phyloP scores from a whole-genome alignment of 2,329 filamentous ascomycete species.

The Fusarium sp. region DNA sequence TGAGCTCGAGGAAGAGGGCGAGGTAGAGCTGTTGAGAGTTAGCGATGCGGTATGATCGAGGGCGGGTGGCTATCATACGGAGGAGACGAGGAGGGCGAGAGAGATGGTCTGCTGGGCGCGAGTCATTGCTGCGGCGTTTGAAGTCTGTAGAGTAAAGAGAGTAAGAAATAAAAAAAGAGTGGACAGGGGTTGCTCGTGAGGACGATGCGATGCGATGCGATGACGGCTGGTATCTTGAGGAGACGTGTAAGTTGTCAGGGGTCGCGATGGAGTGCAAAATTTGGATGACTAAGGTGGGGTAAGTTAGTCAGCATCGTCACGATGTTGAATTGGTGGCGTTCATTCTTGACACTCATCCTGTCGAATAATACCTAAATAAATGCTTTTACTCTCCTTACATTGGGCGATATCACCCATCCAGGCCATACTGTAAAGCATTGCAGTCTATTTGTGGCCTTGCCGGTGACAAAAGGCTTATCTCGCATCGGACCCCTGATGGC shows the following conservation, averaged over 20 bases:
- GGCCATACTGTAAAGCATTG: neutral
- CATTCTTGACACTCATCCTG: no score
- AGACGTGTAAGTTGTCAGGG: slow-evolving; percentile 51
- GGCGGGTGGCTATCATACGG: slow-evolving; percentile 70
- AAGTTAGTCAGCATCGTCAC: slow-evolving; percentile 15
- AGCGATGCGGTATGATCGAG: slow-evolving; percentile 20
- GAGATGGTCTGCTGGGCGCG: slow-evolving; percentile 95
- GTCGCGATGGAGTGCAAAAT: slow-evolving; percentile 30
- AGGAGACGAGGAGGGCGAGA: slow-evolving; percentile 87
- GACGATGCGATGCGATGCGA: slow-evolving; percentile 27
- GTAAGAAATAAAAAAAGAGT: slow-evolving; percentile 3
- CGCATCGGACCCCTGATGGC: no score
- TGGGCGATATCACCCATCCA: neutral
- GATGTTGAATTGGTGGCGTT: no score
- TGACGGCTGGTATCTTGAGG: slow-evolving; percentile 44
- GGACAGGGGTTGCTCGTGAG: neutral
- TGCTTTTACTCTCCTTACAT: no score
- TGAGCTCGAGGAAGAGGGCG: slow-evolving; percentile 84
- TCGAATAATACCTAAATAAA: no score
- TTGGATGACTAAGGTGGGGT: slow-evolving; percentile 39
- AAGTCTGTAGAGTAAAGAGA: slow-evolving; percentile 19
- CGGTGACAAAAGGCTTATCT: neutral
- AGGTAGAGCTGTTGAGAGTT: slow-evolving; percentile 85
- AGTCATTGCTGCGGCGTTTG: slow-evolving; percentile 77
- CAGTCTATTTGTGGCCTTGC: neutral